Conservation (phyloP, 176 grass and related monocot genomes). For the Oryza glumipatula region DNA sequence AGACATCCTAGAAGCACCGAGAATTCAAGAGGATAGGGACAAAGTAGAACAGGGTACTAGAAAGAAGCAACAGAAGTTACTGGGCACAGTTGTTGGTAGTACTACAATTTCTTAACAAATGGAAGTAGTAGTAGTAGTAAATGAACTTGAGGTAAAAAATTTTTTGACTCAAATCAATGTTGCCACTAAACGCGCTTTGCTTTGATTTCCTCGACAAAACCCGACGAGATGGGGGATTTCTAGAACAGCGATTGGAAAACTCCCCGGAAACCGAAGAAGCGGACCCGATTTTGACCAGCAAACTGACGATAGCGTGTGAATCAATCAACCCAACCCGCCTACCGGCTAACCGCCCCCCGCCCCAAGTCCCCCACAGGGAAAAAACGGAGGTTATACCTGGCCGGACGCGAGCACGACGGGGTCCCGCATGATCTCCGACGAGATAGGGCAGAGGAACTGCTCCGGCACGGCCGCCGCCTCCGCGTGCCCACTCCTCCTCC, state of each 20-base stretch:
- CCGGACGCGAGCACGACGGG: slow-evolving; percentile 80
- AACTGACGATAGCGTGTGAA: background rate
- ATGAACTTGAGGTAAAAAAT: background rate
- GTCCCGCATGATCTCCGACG: slow-evolving; percentile 78
- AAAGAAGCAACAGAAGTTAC: background rate
- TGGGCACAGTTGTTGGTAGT: background rate
- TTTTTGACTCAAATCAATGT: background rate
- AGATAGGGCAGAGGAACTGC: slow-evolving; percentile 82
- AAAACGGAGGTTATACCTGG: slow-evolving; percentile 50
- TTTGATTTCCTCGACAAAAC: background rate
- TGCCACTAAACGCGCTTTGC: background rate
- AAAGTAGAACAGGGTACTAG: background rate
- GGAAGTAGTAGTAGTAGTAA: background rate
- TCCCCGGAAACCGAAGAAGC: background rate
- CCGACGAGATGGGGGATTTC: background rate
- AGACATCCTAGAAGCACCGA: slow-evolving; percentile 5
- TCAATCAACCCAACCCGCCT: background rate
- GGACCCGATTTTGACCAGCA: background rate
- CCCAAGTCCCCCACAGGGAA: background rate
- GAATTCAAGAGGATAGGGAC: slow-evolving; percentile 32
- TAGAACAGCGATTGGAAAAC: background rate
- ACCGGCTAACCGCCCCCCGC: too few species aligned
- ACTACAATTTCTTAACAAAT: background rate
- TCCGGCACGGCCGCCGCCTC: slow-evolving; percentile 40
- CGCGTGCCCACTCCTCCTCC: background rate